Base-by-base conservation (phyloP, 2,329 filamentous ascomycete genomes). In the Penicillium sp. region DNA sequence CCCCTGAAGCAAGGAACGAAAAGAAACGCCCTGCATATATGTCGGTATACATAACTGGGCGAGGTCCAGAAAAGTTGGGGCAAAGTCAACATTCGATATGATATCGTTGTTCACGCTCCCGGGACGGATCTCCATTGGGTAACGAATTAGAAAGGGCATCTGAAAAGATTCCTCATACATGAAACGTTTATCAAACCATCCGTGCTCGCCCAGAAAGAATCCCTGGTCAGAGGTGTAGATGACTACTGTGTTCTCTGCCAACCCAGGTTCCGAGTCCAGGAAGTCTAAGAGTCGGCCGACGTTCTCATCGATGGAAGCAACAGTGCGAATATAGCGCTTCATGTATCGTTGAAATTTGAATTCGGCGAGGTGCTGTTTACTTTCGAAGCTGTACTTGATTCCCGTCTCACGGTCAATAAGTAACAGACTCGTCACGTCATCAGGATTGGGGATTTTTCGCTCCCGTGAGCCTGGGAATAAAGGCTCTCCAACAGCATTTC, bases 301-400 rank as follows among this genome's bases (percentile, higher is more conserved):
- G 50, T 77, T 81, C 49, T 83, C 80, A 57, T 83, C 81, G 30
- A 83, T 74, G 21, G 69, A 71, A 60, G 81, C 78, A 33, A 83
- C 80, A 0, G 75, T 78, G 1, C 80, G 78, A 0, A 83, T 71
- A 47, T 83, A 83, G 1, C 79, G 73, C 68, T 81, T 77, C 79
- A 82, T 81, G 61, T 83, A 83, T 2, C 81, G 72, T 65, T 83
- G 80, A 60, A 77, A 83, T 64, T 83, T 83, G 71, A 81, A 83
- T 53, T 80, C 73, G 9, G 75, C 71, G 1, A 82, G 71, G 56
- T 81, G n/a, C 77, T 1, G 65, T 61, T 5, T 61, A 45, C 0
- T 65, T 14, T 68, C 61, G 63, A 82, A 82, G 0, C 70, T 77
- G 62, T 80, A 83, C 1, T 75, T 69, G 1, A 67, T 70, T 1